A percentile compares a stretch with the other conserved stretches of the same genome.
Evolutionary conservation across 1,284 basidiomycete genomes (phyloP).

Genomic region (Coriolopsis trogii): DNA sequence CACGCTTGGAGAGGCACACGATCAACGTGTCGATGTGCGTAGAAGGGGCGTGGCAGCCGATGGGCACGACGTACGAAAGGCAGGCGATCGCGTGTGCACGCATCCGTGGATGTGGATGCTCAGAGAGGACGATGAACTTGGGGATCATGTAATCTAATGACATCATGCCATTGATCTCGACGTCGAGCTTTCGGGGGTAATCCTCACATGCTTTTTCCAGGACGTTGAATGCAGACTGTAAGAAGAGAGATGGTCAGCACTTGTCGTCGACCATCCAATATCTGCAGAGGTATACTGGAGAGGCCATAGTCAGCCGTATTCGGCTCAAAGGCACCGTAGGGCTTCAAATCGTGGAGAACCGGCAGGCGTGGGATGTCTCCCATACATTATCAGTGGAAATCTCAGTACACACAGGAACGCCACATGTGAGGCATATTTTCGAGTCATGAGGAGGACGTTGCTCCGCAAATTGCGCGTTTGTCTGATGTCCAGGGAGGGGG

Average conservation of each 20-base stretch:
- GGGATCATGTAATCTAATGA: conserved; percentile 95
- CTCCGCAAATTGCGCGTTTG: too few species aligned
- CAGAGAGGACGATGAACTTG: conserved; percentile 87
- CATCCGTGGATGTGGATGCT: conserved; percentile 86
- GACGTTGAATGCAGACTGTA: conserved; percentile 90
- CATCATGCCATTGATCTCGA: conserved; percentile 85
- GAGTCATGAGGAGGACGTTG: too few species aligned
- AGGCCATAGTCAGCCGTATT: too few species aligned
- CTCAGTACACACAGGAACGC: too few species aligned
- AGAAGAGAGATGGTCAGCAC: background rate
- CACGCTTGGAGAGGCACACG: conserved; percentile 90
- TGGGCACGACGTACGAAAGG: conserved; percentile 91
- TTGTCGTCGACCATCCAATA: background rate
- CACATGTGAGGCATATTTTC: too few species aligned
- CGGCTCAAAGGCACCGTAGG: too few species aligned
- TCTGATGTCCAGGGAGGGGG: too few species aligned
- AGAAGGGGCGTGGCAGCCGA: conserved; percentile 82
- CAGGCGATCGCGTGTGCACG: conserved; percentile 93
- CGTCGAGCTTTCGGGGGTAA: conserved; percentile 93
- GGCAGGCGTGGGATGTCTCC: too few species aligned
- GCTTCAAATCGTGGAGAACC: too few species aligned
- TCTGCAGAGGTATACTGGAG: too few species aligned
- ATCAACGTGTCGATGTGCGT: conserved; percentile 94
- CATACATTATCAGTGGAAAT: too few species aligned
- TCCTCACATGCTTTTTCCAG: conserved; percentile 97